Percentiles rank a stretch among this genome's conserved stretches.
Conservation (phyloP, 805 yeast species). For the Nakazawaea peltata region DNA sequence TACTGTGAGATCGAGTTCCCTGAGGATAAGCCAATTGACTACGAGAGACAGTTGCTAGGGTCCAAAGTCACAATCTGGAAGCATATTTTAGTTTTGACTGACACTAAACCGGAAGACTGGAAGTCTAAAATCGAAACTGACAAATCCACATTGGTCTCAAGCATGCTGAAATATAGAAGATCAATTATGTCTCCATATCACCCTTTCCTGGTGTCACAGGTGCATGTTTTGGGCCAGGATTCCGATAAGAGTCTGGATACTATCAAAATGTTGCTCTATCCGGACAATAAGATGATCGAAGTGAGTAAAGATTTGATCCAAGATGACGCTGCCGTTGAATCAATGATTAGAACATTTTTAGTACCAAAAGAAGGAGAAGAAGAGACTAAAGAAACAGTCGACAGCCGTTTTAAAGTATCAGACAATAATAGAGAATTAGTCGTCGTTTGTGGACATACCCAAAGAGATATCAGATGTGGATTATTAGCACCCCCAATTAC, state of each 20-base stretch:
- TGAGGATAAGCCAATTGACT: constrained; percentile 31
- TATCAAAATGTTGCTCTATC: constrained; percentile 37
- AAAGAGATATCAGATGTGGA: constrained; percentile 64
- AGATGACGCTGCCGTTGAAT: constrained; percentile 17
- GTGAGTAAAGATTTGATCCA: constrained; percentile 20
- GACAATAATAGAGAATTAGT: constrained; percentile 24
- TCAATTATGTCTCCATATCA: constrained; percentile 29
- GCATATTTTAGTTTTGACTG: constrained; percentile 41
- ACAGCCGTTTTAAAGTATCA: constrained; percentile 11
- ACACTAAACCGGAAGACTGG: constrained; percentile 30
- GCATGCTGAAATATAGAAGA: constrained; percentile 27
- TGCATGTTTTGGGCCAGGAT: constrained; percentile 19
- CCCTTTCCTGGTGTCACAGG: constrained; percentile 45
- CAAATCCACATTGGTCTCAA: constrained; percentile 35
- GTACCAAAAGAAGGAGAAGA: constrained; percentile 23
- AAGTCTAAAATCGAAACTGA: constrained; percentile 42
- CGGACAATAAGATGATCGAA: constrained; percentile 39
- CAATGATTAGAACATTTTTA: constrained; percentile 34
- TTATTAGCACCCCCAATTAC: constrained; percentile 48
- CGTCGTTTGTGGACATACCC: constrained; percentile 58
- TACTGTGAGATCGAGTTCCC: constrained; percentile 42
- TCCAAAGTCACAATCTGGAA: constrained; percentile 47
- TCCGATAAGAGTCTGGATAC: constrained; percentile 3
- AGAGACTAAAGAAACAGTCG: not conserved
- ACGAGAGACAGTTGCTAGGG: constrained; percentile 28